Base-by-base conservation (phyloP, 805 yeast species). In the Kluyveromyces siamensis region DNA sequence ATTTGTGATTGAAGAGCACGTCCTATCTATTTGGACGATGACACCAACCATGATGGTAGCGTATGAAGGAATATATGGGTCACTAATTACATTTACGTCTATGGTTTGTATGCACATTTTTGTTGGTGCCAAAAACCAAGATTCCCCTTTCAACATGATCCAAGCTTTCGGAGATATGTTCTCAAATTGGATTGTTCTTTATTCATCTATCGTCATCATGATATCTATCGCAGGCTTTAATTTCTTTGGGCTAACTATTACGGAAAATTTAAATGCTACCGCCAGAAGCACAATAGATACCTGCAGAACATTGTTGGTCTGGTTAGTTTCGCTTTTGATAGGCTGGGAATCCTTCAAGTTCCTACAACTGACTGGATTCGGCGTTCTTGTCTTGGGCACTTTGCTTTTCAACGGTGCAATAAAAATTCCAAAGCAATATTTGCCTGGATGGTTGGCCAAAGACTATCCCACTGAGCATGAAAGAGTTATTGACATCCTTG, bases 251-350 rank as follows among this genome's bases (percentile, higher is more conserved):
- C 74, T 84, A 38, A 74, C 87, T 8, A 68, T 86, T 37, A 86
- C 95, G 2, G 72, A 76, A 45, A 66, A 68, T 42, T 60, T 85
- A 44, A 80, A 84, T 46, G 93, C 95, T 35, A 85, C 95, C 1
- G 74, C 90, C 1, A 72, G 93, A 59, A 80, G 88, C 19, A 86
- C 93, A 1, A 76, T 86, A 45, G 95, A 86, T 59, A 81, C 89
- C 0, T 81, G 85, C 50, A 73, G 95, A 54, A 85, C 93, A 0
- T 65, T 84, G 21, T 65, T 83, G 27, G 90, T 86, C 16, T 86
- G 95, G 95, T 37, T 81, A 1, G 75, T 83, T 8, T 86, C 93
- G 0, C 67, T 86, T 45, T 46, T 65, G 19, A 58, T 85, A 53
- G 93, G 91, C 3, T 86, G 93, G 95, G 93, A 86, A 63, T 57